phyloP scores from a whole-genome alignment of 768 basidiomycete genomes.

The button mushroom (Agaricus bisporus) region DNA sequence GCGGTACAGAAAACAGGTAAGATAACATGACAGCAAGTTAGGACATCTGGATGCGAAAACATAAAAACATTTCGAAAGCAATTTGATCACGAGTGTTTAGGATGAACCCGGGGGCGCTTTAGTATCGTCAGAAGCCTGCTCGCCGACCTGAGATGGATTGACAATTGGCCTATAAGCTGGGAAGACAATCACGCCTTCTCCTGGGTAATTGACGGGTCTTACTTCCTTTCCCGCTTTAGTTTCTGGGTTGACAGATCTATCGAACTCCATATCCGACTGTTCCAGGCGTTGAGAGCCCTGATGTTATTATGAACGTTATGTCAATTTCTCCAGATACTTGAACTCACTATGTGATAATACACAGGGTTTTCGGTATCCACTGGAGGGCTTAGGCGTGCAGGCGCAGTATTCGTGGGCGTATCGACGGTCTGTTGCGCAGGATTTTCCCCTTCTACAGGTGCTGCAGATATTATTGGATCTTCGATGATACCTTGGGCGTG shows the following conservation, averaged over 20 bases:
- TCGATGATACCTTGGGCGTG: slow-evolving; percentile 45
- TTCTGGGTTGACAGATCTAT: slow-evolving; percentile 14
- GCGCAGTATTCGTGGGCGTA: slow-evolving; percentile 24
- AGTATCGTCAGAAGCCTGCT: not conserved
- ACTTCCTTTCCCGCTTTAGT: not conserved
- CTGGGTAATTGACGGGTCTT: slow-evolving; percentile 10
- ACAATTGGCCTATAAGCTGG: not conserved
- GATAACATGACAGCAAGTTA: not conserved
- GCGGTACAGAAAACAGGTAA: not conserved
- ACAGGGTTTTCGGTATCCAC: not conserved
- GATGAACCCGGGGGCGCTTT: not conserved
- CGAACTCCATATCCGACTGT: slow-evolving; percentile 11
- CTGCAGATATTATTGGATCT: slow-evolving; percentile 17
- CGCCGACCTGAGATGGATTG: not conserved
- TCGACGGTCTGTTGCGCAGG: slow-evolving; percentile 34
- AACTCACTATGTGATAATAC: slow-evolving; percentile 5
- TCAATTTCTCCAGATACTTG: not conserved
- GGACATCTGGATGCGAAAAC: not conserved
- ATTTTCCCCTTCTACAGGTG: slow-evolving; percentile 16
- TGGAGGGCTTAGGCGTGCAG: slow-evolving; percentile 14
- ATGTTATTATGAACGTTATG: not conserved
- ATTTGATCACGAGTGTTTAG: not conserved
- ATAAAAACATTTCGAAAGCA: not conserved
- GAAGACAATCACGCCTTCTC: slow-evolving; percentile 9
- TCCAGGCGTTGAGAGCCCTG: slow-evolving; percentile 10